Evolutionary conservation across 768 basidiomycete genomes (phyloP), one percentile per base, ranked within the genome.

Genomic region (Lactarius quietus): DNA sequence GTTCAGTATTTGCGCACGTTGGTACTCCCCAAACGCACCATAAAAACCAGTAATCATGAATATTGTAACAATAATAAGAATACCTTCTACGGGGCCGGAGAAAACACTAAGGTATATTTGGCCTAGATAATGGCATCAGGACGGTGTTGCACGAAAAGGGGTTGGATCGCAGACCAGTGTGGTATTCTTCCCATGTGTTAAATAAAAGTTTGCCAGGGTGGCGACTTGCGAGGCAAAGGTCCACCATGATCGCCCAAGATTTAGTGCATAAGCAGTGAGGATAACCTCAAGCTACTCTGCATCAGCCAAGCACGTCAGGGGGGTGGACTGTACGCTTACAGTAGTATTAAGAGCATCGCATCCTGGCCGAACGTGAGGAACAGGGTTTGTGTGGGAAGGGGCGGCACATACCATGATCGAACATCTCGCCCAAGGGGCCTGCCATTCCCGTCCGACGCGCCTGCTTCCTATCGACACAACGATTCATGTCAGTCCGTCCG

Each of bases 381-480:
- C 51, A 3, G 5, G 48, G 10, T 15, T 15, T 3, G 36, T 18
- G 33, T 15, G 3, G 28, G 56, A 31, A 61, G n/a, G 28, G 53
- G 71, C 45, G 80, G 20, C 28, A 28, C 67, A 57, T 70, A 89
- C 95, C 96, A 76, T 98, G 97, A 73, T 99, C 97, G 75, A 99
- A 99, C 87, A 98, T 89, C 75, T 99, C 92, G 20, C 97, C 97
- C 36, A 98, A 78, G 29, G 96, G 96, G 6, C 97, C 93, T n/a
- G 94, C 90, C 92, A 97, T 98, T 1, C 94, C 94, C 1, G 95
- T 96, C 58, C 96, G 79, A 67, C 97, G 80, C 26, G 97, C 97
- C 76, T 99, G 97, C 75, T 98, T 98, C 18, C 96, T 93, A 69
- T 3, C 55, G n/a, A n/a, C n/a, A n/a, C 52, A 28, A 33, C 31